Base-by-base conservation (phyloP, 108 stramenopile species). In the Nitzschia sp. region DNA sequence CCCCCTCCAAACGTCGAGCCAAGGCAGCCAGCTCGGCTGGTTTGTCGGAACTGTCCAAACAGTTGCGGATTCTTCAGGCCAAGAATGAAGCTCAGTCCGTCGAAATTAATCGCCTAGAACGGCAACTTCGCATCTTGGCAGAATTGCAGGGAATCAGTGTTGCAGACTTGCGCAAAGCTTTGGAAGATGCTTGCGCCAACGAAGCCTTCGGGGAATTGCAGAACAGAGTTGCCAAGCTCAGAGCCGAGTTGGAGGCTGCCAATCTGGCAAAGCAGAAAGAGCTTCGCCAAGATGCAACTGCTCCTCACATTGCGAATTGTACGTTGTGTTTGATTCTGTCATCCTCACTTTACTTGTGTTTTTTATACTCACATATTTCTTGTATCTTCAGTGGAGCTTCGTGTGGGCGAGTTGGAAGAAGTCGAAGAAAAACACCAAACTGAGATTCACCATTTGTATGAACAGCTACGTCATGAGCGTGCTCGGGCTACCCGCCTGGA, bases 351-450 rank as follows among this genome's bases (percentile, higher is more conserved):
- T 25, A 3, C 21, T 20, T 55, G 21, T 25, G 3, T 55, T 3
- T 25, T 8, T 3, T 24, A 15, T 20, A 21, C 53, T 12, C 6
- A 22, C 40, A 40, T 42, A 1, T 44, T 5, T 43, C 19, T 42
- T 44, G 1, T 58, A 3, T 44, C 14, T 7, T 20, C 40, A 62
- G 61, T 88, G 37, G 78, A 91, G 51, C 56, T 91, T n/a, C 81
- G 87, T 12, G 76, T 91, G 12, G 90, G 87, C 12, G 90, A 91
- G 59, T 65, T 91, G 50, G 90, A 91, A 59, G 90, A 91, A 77
- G 53, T 91, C 2, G 90, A 91, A 38, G 73, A 71, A 15, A 72
- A 64, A 17, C 67, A 79, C 10, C 78, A 71, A 10, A n/a, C 44
- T 11, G 85, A 91, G 62, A 58, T 88, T 14, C 62, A 72, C 34